Conservation (phyloP, 768 basidiomycete genomes). For the Lactifluus rugatus region DNA sequence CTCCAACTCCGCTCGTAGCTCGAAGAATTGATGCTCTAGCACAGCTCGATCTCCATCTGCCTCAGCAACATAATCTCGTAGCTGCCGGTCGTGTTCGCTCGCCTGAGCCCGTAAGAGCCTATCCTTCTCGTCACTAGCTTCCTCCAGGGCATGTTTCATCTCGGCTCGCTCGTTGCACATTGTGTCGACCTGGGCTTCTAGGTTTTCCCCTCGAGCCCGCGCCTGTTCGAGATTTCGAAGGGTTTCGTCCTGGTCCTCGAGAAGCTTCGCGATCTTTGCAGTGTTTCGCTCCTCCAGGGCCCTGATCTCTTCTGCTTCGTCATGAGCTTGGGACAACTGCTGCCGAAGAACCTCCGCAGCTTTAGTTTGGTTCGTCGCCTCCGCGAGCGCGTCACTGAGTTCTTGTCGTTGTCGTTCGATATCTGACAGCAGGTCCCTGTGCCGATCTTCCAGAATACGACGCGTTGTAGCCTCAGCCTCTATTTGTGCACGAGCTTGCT, state of each 20-base stretch:
- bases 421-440: constrained; percentile 45
- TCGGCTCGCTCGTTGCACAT: constrained; percentile 65
- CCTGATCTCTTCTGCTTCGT: constrained; percentile 61
- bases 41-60: constrained; percentile 92
- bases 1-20: constrained; percentile 55
- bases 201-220: constrained; percentile 58
- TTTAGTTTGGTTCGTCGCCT: constrained; percentile 58
- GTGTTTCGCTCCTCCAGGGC: constrained; percentile 54
- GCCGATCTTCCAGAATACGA: constrained; percentile 54
- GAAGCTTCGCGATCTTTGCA: constrained; percentile 49
- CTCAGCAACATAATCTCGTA: constrained; percentile 86
- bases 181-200: constrained; percentile 64
- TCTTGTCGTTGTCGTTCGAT: constrained; percentile 46
- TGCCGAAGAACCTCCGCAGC: constrained; percentile 49
- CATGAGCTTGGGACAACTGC: constrained; percentile 50
- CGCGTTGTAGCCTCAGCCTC: constrained; percentile 56
- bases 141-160: constrained; percentile 54
- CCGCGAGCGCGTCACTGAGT: constrained; percentile 48
- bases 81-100: constrained; percentile 51
- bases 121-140: constrained; percentile 72
- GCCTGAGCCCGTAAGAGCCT: constrained; percentile 62
- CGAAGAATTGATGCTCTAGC: constrained; percentile 77
- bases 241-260: constrained; percentile 69
- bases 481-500: constrained; percentile 48
- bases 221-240: constrained; percentile 68